These are phyloP conservation scores for Sclerotinia subarctica DNA, from an alignment of 2,329 filamentous ascomycete genomes.

Conservation along the genomic window DNA sequence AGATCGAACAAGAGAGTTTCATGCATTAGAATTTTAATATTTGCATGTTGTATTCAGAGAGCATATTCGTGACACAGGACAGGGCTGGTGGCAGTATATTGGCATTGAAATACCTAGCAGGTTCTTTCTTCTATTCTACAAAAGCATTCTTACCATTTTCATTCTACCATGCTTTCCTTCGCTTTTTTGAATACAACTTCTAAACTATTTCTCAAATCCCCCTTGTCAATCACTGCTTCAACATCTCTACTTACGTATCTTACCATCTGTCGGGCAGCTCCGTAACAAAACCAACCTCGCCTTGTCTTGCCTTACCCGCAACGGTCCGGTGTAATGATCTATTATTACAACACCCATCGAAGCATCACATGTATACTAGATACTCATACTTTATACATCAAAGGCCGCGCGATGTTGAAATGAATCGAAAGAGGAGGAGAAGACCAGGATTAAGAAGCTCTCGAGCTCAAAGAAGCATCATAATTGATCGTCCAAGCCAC, in stretches of 20 bases:
- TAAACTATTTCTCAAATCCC: constrained; percentile 8
- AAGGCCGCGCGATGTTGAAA: background rate
- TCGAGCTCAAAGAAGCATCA: background rate
- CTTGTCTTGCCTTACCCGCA: background rate
- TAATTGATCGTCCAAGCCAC: constrained; percentile 1
- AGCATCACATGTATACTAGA: background rate
- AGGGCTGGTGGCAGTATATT: background rate
- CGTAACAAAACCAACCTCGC: background rate
- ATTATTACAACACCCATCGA: background rate
- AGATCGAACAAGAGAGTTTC: constrained; percentile 14
- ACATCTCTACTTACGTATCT: background rate
- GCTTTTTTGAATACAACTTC: background rate
- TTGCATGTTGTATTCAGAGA: background rate
- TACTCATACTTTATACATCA: background rate
- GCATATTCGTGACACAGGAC: background rate
- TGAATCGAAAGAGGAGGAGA: background rate
- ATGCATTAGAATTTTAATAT: background rate
- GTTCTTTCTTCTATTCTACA: background rate
- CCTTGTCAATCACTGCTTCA: constrained; percentile 17
- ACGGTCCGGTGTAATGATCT: background rate
- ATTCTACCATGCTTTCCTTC: background rate
- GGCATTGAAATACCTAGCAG: background rate
- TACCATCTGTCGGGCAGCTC: constrained; percentile 6
- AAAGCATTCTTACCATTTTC: background rate
- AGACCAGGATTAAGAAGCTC: background rate